Conservation (phyloP, 306 rosid species). For the Dicorynia guianensis region DNA sequence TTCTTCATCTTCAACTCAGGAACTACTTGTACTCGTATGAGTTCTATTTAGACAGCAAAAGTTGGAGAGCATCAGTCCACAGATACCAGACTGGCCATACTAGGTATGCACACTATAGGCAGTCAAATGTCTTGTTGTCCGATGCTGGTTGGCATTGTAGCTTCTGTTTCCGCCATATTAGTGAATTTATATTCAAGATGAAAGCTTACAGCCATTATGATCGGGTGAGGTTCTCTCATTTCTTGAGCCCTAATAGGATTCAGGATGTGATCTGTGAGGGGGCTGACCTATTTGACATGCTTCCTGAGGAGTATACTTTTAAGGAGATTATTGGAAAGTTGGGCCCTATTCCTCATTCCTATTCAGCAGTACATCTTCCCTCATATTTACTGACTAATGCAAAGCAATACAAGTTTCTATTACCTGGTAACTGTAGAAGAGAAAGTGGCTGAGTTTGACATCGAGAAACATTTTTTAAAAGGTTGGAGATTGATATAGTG, state of each 20-base stretch:
- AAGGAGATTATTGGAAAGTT: constrained; percentile 86
- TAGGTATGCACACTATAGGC: constrained; percentile 81
- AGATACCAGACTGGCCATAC: constrained; percentile 70
- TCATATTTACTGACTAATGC: constrained; percentile 78
- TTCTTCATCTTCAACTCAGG: constrained; percentile 78
- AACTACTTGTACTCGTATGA: constrained; percentile 88
- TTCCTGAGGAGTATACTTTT: constrained; percentile 90
- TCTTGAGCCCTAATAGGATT: constrained; percentile 70
- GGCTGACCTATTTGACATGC: constrained; percentile 84
- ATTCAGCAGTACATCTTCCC: constrained; percentile 91
- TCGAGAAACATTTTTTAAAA: constrained; percentile 4
- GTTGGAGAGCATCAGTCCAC: constrained; percentile 93
- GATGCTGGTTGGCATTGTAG: constrained; percentile 97
- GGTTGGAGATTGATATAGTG: constrained; percentile 37
- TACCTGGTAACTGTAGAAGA: constrained; percentile 88
- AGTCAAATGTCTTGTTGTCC: constrained; percentile 59
- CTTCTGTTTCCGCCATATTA: constrained; percentile 84
- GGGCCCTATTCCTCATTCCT: constrained; percentile 89
- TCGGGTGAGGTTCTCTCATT: constrained; percentile 78
- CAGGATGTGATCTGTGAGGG: constrained; percentile 87
- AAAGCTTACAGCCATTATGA: constrained; percentile 88
- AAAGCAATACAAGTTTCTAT: constrained; percentile 66
- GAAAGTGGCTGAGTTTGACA: constrained; percentile 77
- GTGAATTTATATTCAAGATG: constrained; percentile 84
- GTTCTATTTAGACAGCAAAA: constrained; percentile 69